Conservation (phyloP, 2,329 filamentous ascomycete genomes). For the Beauveria medogensis region DNA sequence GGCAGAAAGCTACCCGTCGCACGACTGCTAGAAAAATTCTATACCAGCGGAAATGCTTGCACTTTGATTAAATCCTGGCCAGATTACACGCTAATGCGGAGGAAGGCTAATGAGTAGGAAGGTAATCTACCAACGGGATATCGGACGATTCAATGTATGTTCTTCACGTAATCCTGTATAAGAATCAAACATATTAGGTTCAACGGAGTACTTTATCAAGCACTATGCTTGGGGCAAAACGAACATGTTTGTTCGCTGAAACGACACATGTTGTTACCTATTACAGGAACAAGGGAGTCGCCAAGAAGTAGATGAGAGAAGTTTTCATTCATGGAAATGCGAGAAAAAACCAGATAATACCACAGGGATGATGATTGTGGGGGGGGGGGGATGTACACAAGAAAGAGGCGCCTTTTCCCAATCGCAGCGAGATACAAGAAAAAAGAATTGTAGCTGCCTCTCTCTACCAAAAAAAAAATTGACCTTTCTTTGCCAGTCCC, state of each 20-base stretch:
- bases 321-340: conserved; percentile 6
- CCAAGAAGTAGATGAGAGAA: not conserved
- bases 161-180: not conserved
- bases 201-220: not conserved
- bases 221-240: too few relatives aligned
- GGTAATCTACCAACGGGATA: not conserved
- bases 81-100: conserved; percentile 3
- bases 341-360: not conserved
- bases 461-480: not conserved
- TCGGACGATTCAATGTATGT: conserved; percentile 1
- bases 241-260: too few relatives aligned
- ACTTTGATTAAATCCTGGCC: not conserved
- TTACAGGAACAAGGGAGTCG: too few relatives aligned
- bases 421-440: conserved; percentile 3
- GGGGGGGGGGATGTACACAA: not conserved
- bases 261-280: too few relatives aligned
- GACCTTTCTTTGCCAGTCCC: not conserved
- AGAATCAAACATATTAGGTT: not conserved
- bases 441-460: conserved; percentile 4
- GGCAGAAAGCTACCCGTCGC: not conserved
- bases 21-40: not conserved
- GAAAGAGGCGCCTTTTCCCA: conserved; percentile 6
- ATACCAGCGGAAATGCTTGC: conserved; percentile 1
- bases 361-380: not conserved
- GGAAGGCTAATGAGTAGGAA: conserved; percentile 2